phyloP scores from a whole-genome alignment of 805 yeast genomes.

The Maudiozyma barnettii region DNA sequence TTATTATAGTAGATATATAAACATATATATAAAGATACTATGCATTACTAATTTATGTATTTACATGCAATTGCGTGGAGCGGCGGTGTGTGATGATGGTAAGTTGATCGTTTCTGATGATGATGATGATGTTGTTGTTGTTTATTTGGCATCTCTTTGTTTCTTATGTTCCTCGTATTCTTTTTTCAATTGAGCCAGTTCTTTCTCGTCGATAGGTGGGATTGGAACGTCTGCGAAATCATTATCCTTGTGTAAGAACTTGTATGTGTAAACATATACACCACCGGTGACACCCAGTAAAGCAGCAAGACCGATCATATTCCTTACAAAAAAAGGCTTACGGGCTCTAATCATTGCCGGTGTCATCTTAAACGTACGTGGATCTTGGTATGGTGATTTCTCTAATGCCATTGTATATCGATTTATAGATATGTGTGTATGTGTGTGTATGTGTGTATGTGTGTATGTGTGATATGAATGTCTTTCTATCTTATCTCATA shows the following conservation, averaged over 20 bases:
- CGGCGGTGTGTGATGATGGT: neutral
- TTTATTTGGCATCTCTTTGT: neutral
- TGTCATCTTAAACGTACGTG: slow-evolving; percentile 73
- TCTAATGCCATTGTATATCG: slow-evolving; percentile 17
- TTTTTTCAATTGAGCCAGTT: slow-evolving; percentile 57
- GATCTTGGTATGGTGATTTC: slow-evolving; percentile 48
- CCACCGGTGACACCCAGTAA: slow-evolving; percentile 59
- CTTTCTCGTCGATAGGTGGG: slow-evolving; percentile 80
- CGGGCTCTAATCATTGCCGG: slow-evolving; percentile 91
- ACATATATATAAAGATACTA: neutral
- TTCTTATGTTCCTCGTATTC: slow-evolving; percentile 47
- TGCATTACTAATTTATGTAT: neutral
- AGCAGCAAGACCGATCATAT: slow-evolving; percentile 51
- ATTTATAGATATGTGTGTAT: too few relatives aligned
- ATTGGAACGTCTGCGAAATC: slow-evolving; percentile 88
- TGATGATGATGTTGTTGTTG: too few relatives aligned
- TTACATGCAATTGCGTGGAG: neutral
- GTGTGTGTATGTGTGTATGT: neutral
- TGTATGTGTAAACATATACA: slow-evolving; percentile 57
- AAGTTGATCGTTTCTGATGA: neutral
- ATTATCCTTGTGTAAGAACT: slow-evolving; percentile 53
- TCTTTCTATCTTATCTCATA: too few relatives aligned
- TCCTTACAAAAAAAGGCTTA: slow-evolving; percentile 73
- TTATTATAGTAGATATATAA: neutral
- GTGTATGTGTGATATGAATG: neutral